Evolutionary conservation across 306 rosid genomes (phyloP).

Genomic region (Prinsepia uniflora): DNA sequence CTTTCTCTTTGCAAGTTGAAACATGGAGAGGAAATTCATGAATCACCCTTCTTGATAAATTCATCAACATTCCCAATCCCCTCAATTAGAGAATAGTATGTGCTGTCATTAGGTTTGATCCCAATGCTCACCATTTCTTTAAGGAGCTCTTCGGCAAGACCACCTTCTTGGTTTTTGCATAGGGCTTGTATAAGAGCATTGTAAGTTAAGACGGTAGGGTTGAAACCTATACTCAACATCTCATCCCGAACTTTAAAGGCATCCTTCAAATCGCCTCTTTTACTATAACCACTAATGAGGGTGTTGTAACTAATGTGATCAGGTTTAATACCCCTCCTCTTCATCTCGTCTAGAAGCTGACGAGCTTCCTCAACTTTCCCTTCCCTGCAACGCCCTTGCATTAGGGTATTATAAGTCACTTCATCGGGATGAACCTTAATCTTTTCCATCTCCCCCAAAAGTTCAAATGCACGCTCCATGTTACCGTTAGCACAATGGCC

Average conservation of each 20-base stretch:
- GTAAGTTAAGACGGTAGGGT: conserved; percentile 86
- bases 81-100: conserved; percentile 61
- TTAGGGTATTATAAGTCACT: conserved; percentile 78
- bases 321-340: conserved; percentile 75
- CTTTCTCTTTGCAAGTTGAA: conserved; percentile 11
- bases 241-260: conserved; percentile 75
- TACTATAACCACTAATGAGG: conserved; percentile 80
- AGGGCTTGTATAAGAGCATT: conserved; percentile 78
- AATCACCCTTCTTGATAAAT: conserved; percentile 30
- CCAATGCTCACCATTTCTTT: conserved; percentile 75
- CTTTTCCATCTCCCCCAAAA: conserved; percentile 67
- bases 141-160: conserved; percentile 78
- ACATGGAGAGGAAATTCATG: conserved; percentile 26
- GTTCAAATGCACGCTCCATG: conserved; percentile 48
- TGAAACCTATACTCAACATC: conserved; percentile 66
- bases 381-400: conserved; percentile 77
- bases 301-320: conserved; percentile 81
- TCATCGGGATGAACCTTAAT: conserved; percentile 66
- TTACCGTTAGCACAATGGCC: conserved; percentile 70
- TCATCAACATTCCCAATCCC: conserved; percentile 42
- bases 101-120: conserved; percentile 70
- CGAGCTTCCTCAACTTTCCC: conserved; percentile 90
- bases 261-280: conserved; percentile 65
- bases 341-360: conserved; percentile 68
- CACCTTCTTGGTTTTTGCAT: conserved; percentile 64